phyloP scores from a whole-genome alignment of 2,329 filamentous ascomycete species.

The Colletotrichum brevisporum region DNA sequence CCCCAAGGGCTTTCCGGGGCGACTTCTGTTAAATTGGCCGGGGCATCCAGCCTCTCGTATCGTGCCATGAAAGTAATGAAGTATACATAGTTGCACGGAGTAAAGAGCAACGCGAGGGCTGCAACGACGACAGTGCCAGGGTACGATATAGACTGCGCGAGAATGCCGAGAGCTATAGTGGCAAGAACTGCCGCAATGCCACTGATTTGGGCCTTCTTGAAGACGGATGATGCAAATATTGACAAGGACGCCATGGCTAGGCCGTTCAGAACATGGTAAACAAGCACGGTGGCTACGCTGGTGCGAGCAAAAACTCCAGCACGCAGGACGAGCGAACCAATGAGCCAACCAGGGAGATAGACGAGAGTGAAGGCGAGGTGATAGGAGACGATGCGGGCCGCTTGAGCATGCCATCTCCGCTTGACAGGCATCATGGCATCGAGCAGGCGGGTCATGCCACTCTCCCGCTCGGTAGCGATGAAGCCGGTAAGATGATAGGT shows the following conservation, averaged over 20 bases:
- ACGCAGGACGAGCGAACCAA: constrained; percentile 77
- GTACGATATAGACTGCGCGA: constrained; percentile 81
- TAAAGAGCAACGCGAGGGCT: constrained; percentile 82
- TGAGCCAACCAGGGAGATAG: constrained; percentile 86
- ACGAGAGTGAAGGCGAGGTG: constrained; percentile 85
- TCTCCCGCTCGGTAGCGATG: constrained; percentile 87
- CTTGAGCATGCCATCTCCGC: constrained; percentile 81
- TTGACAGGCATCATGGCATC: constrained; percentile 92
- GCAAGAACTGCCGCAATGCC: constrained; percentile 84
- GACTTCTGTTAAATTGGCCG: constrained; percentile 72
- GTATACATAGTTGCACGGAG: constrained; percentile 89
- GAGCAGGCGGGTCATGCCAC: constrained; percentile 88
- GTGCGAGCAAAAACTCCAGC: constrained; percentile 76
- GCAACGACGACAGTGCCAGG: constrained; percentile 75
- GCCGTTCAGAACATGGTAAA: constrained; percentile 84
- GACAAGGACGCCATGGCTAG: constrained; percentile 84
- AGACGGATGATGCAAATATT: constrained; percentile 85
- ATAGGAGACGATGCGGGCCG: constrained; percentile 82
- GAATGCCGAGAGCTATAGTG: constrained; percentile 82
- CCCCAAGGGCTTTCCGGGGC: constrained; percentile 77
- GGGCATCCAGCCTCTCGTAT: constrained; percentile 75
- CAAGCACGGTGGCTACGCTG: constrained; percentile 74
- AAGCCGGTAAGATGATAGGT: constrained; percentile 90
- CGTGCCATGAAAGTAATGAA: constrained; percentile 83
- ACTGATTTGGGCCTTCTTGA: constrained; percentile 88